Conservation (phyloP, 2,329 filamentous ascomycete species). For the Penicillium digitatum region DNA sequence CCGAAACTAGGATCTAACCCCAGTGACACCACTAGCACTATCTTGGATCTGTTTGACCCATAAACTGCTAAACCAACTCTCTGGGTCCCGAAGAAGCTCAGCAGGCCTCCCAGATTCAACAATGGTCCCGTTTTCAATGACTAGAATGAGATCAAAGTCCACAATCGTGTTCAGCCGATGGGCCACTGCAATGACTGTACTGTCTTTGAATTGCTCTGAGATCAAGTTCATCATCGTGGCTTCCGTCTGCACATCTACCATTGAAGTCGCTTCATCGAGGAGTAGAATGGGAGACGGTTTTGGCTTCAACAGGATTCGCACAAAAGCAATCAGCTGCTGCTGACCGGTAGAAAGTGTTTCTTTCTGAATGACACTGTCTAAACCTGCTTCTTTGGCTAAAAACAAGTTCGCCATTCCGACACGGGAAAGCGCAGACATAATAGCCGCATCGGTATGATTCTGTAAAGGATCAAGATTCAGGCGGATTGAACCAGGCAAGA, state of each 20-base stretch:
- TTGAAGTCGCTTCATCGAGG: conserved; percentile 72
- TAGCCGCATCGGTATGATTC: conserved; percentile 36
- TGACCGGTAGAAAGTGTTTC: too few species aligned
- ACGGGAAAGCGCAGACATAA: too few species aligned
- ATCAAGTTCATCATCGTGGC: conserved; percentile 68
- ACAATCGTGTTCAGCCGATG: conserved; percentile 70
- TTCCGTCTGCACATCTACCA: conserved; percentile 72
- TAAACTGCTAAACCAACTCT: too few species aligned
- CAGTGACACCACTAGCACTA: too few species aligned
- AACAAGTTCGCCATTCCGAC: too few species aligned
- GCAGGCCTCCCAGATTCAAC: conserved; percentile 63
- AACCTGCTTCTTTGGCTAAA: too few species aligned
- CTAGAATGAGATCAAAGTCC: conserved; percentile 69
- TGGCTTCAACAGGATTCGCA: too few species aligned
- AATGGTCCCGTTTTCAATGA: conserved; percentile 62
- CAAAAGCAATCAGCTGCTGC: too few species aligned
- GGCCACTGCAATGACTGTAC: conserved; percentile 68
- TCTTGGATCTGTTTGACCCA: too few species aligned
- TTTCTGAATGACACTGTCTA: too few species aligned
- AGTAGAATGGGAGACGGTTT: conserved; percentile 57
- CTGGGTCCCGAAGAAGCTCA: conserved; percentile 32
- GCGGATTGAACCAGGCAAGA: conserved; percentile 73
- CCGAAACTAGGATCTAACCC: too few species aligned
- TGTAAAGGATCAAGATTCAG: conserved; percentile 73
- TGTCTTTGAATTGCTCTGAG: conserved; percentile 60